These are phyloP conservation scores for Colletotrichum musicola DNA, from an alignment of 2,329 filamentous ascomycete species.

Conservation along the genomic window DNA sequence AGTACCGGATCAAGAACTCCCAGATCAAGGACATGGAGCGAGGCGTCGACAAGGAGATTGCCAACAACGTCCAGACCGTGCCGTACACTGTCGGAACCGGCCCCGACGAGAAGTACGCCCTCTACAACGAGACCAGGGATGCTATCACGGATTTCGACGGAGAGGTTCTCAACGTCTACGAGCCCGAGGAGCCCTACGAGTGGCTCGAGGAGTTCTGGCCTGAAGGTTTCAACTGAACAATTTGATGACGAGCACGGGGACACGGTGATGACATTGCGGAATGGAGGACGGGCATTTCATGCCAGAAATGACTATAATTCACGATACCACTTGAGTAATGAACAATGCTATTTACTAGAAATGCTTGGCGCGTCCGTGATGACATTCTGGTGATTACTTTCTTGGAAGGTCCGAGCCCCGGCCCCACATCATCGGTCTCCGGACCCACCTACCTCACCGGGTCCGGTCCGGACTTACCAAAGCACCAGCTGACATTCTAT, in stretches of 20 bases:
- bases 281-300: no score
- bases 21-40: constrained; percentile 44
- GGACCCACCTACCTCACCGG: no score
- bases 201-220: constrained; percentile 66
- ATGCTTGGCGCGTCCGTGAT: no score
- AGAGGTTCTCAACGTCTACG: constrained; percentile 40
- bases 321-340: no score
- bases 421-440: no score
- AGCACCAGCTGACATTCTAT: no score
- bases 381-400: no score
- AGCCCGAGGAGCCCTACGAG: constrained; percentile 59
- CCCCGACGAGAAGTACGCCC: constrained; percentile 46
- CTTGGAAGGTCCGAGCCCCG: no score
- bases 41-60: constrained; percentile 46
- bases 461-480: no score
- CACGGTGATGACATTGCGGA: neutral
- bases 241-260: neutral
- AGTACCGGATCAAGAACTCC: constrained; percentile 46
- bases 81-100: constrained; percentile 44
- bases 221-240: constrained; percentile 41
- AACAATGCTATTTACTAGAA: no score
- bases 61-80: constrained; percentile 46
- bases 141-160: constrained; percentile 45
- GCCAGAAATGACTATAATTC: no score
- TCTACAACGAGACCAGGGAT: constrained; percentile 46